These are phyloP conservation scores for Bidens hawaiensis DNA, from an alignment of 140 eudicot species.

Conservation along the genomic window DNA sequence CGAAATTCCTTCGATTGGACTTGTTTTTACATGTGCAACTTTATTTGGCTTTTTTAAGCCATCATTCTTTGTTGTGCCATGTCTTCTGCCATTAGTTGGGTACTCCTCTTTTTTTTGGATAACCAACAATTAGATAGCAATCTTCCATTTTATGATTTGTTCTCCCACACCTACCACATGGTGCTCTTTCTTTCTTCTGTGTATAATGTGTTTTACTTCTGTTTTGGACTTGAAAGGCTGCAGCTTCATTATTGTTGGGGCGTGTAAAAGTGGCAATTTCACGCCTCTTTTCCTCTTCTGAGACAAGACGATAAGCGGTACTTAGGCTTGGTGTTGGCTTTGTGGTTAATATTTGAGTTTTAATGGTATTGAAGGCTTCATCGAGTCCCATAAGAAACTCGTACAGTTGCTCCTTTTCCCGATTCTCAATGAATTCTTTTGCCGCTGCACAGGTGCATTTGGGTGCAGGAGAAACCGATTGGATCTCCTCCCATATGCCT, in stretches of 20 bases:
- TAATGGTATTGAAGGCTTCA: neutral
- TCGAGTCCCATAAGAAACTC: neutral
- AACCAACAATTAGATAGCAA: neutral
- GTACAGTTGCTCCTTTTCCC: neutral
- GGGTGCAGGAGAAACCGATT: neutral
- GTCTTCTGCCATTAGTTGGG: neutral
- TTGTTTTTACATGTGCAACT: neutral
- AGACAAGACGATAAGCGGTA: neutral
- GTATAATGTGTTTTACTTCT: neutral
- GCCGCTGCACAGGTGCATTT: neutral
- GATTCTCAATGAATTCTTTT: neutral
- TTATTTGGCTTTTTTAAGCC: neutral
- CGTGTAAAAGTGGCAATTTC: neutral
- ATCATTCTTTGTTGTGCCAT: neutral
- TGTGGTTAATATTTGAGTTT: neutral
- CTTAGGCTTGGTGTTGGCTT: neutral
- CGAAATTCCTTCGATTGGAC: neutral
- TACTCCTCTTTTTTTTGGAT: neutral
- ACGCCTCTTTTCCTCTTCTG: neutral
- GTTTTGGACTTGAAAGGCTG: neutral
- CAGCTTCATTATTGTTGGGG: neutral
- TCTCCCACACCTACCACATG: neutral
- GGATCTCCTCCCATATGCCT: neutral
- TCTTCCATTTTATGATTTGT: neutral
- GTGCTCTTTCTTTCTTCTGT: neutral